Conservation (phyloP, 225 moss, liverwort and hornwort species). For the Rhytidiadelphus loreus region DNA sequence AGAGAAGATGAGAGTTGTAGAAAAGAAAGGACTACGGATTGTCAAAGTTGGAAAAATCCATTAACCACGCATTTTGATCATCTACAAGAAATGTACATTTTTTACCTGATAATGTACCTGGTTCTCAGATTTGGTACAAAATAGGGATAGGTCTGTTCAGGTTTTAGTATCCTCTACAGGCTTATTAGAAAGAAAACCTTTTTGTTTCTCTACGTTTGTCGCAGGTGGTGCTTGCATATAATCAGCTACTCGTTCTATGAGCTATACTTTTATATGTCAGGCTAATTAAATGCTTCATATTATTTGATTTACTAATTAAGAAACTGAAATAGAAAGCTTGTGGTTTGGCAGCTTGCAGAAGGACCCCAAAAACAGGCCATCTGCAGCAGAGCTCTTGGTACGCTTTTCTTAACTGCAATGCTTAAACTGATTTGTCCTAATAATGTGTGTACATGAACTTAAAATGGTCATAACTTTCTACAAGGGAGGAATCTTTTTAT, state of each 20-base stretch:
- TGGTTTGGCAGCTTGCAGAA: conserved; percentile 70
- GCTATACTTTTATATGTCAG: neutral
- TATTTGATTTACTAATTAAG: neutral
- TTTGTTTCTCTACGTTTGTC: neutral
- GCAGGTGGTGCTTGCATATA: neutral
- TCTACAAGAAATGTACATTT: neutral
- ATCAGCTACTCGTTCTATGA: neutral
- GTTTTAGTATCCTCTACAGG: neutral
- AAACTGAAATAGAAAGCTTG: neutral
- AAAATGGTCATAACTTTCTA: neutral
- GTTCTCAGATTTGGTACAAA: neutral
- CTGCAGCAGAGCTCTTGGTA: conserved; percentile 88
- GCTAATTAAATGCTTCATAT: neutral
- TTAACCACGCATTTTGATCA: neutral
- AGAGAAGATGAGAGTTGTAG: neutral
- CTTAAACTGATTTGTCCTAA: neutral
- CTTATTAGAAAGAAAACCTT: neutral
- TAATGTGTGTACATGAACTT: neutral
- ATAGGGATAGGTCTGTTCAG: neutral
- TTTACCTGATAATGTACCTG: neutral
- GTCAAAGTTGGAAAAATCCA: neutral
- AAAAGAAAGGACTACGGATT: neutral
- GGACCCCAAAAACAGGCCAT: conserved; percentile 66
- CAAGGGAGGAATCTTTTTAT: neutral
- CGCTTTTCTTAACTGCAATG: neutral